Percentiles rank a stretch among this genome's conserved stretches.
Evolutionary conservation across 345 rosid species (phyloP).

Genomic region (Carallia brachiata): DNA sequence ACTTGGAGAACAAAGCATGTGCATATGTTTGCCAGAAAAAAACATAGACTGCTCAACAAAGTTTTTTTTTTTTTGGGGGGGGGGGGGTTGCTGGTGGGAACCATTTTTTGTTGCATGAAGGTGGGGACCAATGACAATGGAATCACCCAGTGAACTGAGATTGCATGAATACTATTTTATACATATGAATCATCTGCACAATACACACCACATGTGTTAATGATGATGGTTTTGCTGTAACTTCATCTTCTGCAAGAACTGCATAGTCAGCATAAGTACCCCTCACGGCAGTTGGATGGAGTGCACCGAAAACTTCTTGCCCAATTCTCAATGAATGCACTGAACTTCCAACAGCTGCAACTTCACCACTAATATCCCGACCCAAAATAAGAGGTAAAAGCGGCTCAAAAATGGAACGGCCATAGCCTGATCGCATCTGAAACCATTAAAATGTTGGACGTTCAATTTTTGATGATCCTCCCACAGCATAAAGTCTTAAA

Average conservation of each 20-base stretch:
- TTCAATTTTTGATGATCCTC: constrained; percentile 11
- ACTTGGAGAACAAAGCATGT: no score
- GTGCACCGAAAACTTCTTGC: constrained; percentile 91
- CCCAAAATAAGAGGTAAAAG: constrained; percentile 91
- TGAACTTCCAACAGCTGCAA: constrained; percentile 70
- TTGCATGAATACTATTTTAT: no score
- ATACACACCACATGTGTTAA: constrained; percentile 66
- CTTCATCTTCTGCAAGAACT: constrained; percentile 77
- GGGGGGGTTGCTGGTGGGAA: no score
- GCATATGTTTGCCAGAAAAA: no score
- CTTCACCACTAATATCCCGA: constrained; percentile 89
- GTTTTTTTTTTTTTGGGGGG: no score
- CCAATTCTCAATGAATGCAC: constrained; percentile 66
- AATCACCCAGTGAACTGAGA: not conserved
- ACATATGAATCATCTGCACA: not conserved
- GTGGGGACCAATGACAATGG: not conserved
- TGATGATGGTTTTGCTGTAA: constrained; percentile 66
- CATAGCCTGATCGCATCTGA: constrained; percentile 95
- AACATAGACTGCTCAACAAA: no score
- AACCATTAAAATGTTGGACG: constrained; percentile 17
- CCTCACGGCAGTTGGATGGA: constrained; percentile 94
- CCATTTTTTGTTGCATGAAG: no score
- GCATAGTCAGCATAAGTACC: constrained; percentile 92
- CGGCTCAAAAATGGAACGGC: constrained; percentile 85
- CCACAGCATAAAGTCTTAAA: not conserved